These are phyloP conservation scores for Lepidium didymum DNA, from an alignment of 345 rosid genomes.

Conservation along the genomic window DNA sequence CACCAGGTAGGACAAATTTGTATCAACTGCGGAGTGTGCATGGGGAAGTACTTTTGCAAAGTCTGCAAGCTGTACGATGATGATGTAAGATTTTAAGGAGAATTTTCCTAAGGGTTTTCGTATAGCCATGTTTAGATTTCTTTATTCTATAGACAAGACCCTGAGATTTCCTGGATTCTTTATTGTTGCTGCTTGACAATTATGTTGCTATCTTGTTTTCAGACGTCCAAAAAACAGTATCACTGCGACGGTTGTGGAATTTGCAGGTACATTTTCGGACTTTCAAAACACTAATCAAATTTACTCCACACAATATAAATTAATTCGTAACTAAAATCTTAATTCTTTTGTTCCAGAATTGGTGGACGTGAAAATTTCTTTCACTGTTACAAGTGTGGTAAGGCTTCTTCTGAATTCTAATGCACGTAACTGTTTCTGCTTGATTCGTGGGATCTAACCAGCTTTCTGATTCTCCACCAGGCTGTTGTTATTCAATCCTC, in stretches of 20 bases:
- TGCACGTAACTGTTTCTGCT: neutral
- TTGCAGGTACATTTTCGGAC: conserved; percentile 57
- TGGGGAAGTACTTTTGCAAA: conserved; percentile 76
- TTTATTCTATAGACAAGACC: neutral
- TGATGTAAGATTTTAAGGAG: conserved; percentile 48
- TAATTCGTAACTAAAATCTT: neutral
- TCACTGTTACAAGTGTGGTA: conserved; percentile 89
- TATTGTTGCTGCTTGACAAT: neutral
- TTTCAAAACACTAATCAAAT: neutral
- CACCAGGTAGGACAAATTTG: conserved; percentile 62
- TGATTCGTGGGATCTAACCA: neutral
- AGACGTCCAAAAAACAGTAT: conserved; percentile 75
- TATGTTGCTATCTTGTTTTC: conserved; percentile 22
- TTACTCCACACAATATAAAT: neutral
- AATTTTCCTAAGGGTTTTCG: neutral
- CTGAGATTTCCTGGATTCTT: neutral
- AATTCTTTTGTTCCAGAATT: conserved; percentile 37
- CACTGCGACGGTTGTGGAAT: conserved; percentile 90
- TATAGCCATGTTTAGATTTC: neutral
- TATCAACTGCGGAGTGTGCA: conserved; percentile 71
- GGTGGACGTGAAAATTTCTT: conserved; percentile 86
- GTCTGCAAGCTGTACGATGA: conserved; percentile 81
- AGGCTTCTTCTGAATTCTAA: conserved; percentile 5
- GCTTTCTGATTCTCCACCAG: conserved; percentile 23
- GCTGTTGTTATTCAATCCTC: conserved; percentile 78